Conservation (phyloP, 768 basidiomycete species). For the Daedalea quercina region DNA sequence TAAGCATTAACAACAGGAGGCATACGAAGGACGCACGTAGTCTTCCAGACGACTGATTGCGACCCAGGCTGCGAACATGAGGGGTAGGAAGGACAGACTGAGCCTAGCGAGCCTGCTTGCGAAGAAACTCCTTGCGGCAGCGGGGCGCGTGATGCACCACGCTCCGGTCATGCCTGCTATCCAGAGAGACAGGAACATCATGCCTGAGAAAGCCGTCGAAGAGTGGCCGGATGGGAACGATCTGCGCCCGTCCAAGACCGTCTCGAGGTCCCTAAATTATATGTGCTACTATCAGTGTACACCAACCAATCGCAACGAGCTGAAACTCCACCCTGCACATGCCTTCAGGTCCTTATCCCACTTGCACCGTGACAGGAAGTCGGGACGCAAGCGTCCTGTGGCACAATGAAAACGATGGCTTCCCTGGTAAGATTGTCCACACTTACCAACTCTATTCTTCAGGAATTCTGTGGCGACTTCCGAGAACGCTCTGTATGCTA, state of each 20-base stretch:
- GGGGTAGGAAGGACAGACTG: slow-evolving; percentile 41
- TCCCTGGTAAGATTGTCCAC: too few relatives aligned
- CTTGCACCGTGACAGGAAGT: slow-evolving; percentile 59
- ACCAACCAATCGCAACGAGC: neutral
- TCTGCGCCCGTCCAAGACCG: slow-evolving; percentile 42
- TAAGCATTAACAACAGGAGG: slow-evolving; percentile 4
- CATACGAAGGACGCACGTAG: slow-evolving; percentile 39
- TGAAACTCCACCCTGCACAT: slow-evolving; percentile 46
- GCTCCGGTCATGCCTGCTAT: slow-evolving; percentile 60
- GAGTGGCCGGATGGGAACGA: slow-evolving; percentile 72
- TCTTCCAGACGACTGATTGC: slow-evolving; percentile 59
- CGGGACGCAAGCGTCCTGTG: slow-evolving; percentile 48
- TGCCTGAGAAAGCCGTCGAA: slow-evolving; percentile 58
- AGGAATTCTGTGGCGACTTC: slow-evolving; percentile 42
- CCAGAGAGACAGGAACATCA: slow-evolving; percentile 56
- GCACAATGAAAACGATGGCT: neutral
- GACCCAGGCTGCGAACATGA: slow-evolving; percentile 54
- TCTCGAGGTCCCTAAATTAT: slow-evolving; percentile 22
- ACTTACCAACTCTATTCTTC: slow-evolving; percentile 53
- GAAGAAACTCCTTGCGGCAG: slow-evolving; percentile 28
- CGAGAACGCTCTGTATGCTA: slow-evolving; percentile 34
- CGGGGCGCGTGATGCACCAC: slow-evolving; percentile 40
- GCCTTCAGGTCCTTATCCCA: slow-evolving; percentile 42
- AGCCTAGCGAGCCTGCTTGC: slow-evolving; percentile 44
- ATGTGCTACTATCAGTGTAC: neutral